Evolutionary conservation across 805 yeast species (phyloP).

Genomic region (Lachancea meyersii): DNA sequence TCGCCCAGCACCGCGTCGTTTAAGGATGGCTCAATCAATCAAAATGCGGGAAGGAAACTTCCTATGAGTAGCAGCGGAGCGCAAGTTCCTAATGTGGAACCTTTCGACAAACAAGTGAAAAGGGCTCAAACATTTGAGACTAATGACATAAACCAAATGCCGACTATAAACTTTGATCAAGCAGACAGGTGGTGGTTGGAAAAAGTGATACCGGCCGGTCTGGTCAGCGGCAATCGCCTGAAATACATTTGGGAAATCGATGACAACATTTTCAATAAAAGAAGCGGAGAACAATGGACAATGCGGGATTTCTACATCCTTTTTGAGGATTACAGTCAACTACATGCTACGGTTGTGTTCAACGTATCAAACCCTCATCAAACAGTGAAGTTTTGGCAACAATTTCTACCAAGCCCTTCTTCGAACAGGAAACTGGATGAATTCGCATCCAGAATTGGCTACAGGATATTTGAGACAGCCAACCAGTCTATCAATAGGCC

Average conservation of each 20-base stretch:
- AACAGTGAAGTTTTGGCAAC: constrained; percentile 37
- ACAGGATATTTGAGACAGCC: constrained; percentile 43
- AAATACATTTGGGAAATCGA: constrained; percentile 56
- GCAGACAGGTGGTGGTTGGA: constrained; percentile 62
- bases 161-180: constrained; percentile 24
- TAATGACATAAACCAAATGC: constrained; percentile 4
- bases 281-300: constrained; percentile 45
- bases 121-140: constrained; percentile 16
- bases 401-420: constrained; percentile 25
- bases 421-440: constrained; percentile 45
- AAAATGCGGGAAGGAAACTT: constrained; percentile 6
- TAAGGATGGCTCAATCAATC: neutral
- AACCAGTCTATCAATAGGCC: constrained; percentile 29
- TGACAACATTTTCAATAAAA: constrained; percentile 45
- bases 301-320: constrained; percentile 65
- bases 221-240: constrained; percentile 14
- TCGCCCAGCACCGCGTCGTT: neutral
- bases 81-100: constrained; percentile 8
- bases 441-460: constrained; percentile 47
- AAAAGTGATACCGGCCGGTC: constrained; percentile 48
- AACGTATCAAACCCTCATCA: constrained; percentile 49
- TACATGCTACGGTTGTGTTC: constrained; percentile 52
- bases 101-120: constrained; percentile 6
- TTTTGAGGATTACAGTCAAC: constrained; percentile 66
- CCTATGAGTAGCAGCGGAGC: constrained; percentile 6